Base-by-base conservation (phyloP, 805 yeast genomes). In the Zygosaccharomyces bailii region DNA sequence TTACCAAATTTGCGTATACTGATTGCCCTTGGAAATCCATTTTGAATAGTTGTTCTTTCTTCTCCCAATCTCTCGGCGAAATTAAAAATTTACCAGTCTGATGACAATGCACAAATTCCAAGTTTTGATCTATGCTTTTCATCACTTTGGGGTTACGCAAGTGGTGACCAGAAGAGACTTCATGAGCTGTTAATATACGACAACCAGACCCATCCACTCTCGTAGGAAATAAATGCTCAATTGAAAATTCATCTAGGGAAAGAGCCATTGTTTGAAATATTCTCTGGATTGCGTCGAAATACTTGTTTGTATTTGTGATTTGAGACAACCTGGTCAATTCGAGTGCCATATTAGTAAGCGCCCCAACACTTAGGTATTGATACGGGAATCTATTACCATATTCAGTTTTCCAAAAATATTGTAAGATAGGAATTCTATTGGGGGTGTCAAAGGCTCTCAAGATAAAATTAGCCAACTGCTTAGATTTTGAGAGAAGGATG, bases 361-460 rank as follows among this genome's bases (percentile, higher is more conserved):
- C 78, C 1, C 82, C 75, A 4, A 73, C 51, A 4, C 69, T 56
- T 1, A 69, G 59, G 18, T 54, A 49, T 43, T 51, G 60, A 11
- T 71, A 61, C 0, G 77, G 69, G 44, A 68, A 66, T 49, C 70
- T 61, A 43, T 69, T 70, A 8, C 56, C 56, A 4, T 61, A 54
- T 14, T 56, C 55, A 3, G 68, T 61, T 20, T 61, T 58, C 74
- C 80, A 75, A 10, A 66, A 61, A 51, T 67, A 77, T 43, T 65
- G 68, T 16, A 75, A 52, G 7, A 74, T 45, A 2, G 84, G 84
- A 64, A 79, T 66, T 34, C 74, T 65, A 50, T 78, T 77, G 11
- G 82, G 82, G 0, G 84, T 78, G 50, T 79, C 84, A 52, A 77
- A 79, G 0, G 82, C 73, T 17, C 76, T 74, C 52, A 79, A 52